Percentiles rank a stretch among this genome's conserved stretches.
Conservation (phyloP, 2,329 filamentous ascomycete genomes). For the Neofusicoccum sp. region DNA sequence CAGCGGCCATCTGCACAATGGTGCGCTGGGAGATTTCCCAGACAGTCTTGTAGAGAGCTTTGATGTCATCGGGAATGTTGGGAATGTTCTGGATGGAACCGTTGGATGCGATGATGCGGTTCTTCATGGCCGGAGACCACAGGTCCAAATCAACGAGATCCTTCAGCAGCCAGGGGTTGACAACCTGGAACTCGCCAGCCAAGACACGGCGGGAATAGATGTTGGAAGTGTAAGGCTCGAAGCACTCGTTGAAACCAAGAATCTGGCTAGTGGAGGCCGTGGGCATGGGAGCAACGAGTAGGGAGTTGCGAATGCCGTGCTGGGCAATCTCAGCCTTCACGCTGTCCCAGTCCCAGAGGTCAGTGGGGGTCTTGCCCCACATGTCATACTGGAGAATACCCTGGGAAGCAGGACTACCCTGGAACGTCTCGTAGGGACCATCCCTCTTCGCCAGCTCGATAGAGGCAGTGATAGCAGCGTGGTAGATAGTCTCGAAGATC, state of each 20-base stretch:
- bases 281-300: slow-evolving; percentile 95
- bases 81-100: slow-evolving; percentile 96
- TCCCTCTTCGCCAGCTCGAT: slow-evolving; percentile 79
- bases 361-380: slow-evolving; percentile 91
- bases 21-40: slow-evolving; percentile 98
- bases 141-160: slow-evolving; percentile 96
- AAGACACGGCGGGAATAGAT: slow-evolving; percentile 98
- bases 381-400: slow-evolving; percentile 98
- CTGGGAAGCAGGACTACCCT: slow-evolving; percentile 90
- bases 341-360: slow-evolving; percentile 93
- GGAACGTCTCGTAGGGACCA: slow-evolving; percentile 84
- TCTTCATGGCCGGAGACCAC: slow-evolving; percentile 99
- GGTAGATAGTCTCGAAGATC: slow-evolving; percentile 99
- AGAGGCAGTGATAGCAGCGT: slow-evolving; percentile 87
- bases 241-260: slow-evolving; percentile 98
- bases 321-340: slow-evolving; percentile 90
- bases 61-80: slow-evolving; percentile 94
- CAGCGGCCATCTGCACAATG: slow-evolving; percentile 96
- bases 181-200: slow-evolving; percentile 97
- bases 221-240: slow-evolving; percentile 99
- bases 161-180: slow-evolving; percentile 98
- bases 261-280: slow-evolving; percentile 98
- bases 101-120: slow-evolving; percentile 96
- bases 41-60: slow-evolving; percentile 97
- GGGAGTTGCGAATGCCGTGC: slow-evolving; percentile 90